Evolutionary conservation across 495 filamentous ascomycete species (phyloP).

Genomic region (Aspergillus biplanus): DNA sequence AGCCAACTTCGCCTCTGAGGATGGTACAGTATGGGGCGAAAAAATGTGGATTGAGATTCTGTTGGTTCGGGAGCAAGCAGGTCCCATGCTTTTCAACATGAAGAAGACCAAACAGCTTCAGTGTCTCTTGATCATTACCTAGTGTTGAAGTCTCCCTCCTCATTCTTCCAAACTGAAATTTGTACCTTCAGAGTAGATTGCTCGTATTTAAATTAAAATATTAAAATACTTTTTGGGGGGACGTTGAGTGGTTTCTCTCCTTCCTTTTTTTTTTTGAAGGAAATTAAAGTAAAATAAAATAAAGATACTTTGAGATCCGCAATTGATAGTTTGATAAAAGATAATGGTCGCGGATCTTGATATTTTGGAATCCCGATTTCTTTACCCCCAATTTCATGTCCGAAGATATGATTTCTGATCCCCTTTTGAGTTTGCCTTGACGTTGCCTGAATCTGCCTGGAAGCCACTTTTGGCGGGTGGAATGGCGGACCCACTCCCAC

Average conservation of each 20-base stretch:
- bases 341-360: too few species aligned
- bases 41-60: not conserved
- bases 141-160: too few species aligned
- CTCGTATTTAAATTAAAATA: too few species aligned
- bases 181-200: too few species aligned
- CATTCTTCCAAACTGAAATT: too few species aligned
- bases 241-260: not conserved
- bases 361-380: too few species aligned
- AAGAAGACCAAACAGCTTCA: not conserved
- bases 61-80: conserved; percentile 18
- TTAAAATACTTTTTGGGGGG: not conserved
- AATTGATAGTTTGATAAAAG: too few species aligned
- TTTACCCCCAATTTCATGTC: too few species aligned
- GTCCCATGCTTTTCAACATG: conserved; percentile 14
- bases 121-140: not conserved
- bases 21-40: conserved; percentile 1
- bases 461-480: not conserved
- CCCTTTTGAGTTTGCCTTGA: conserved; percentile 3
- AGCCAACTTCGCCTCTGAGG: not conserved
- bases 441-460: not conserved
- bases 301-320: not conserved
- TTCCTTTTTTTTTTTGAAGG: not conserved
- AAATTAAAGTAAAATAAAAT: not conserved
- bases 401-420: too few species aligned
- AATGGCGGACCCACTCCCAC: conserved; percentile 16